Percentiles rank a stretch among this genome's conserved stretches.
These are phyloP conservation scores for Pichia exigua DNA, from an alignment of 805 yeast genomes.

Conservation along the genomic window DNA sequence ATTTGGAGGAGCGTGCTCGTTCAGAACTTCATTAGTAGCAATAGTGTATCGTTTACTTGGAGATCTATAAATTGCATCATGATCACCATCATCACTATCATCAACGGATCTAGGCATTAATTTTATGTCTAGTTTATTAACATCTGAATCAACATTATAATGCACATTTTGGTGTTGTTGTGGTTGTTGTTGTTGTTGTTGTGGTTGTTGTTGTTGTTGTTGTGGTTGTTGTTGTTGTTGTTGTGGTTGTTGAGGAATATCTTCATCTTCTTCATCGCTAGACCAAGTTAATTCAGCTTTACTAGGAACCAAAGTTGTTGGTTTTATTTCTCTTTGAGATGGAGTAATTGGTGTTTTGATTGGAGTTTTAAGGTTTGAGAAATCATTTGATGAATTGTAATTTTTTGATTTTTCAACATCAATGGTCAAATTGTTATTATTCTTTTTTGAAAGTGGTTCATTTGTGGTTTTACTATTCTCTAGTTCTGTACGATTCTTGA, in stretches of 20 bases:
- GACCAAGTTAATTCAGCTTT: conserved; percentile 85
- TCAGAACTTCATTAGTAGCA: conserved; percentile 11
- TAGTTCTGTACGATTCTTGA: conserved; percentile 42
- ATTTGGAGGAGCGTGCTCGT: conserved; percentile 10
- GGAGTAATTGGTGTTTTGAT: conserved; percentile 18
- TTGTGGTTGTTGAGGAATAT: conserved; percentile 29
- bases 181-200: conserved; percentile 10
- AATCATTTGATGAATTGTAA: not conserved
- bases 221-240: conserved; percentile 22
- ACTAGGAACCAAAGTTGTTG: conserved; percentile 72
- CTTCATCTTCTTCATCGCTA: conserved; percentile 65
- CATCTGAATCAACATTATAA: not conserved
- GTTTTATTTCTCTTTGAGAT: conserved; percentile 34
- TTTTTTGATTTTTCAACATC: conserved; percentile 3
- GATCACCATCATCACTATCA: not conserved
- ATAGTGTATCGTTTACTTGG: conserved; percentile 9
- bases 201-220: conserved; percentile 23
- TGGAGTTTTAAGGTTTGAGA: conserved; percentile 14
- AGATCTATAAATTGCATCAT: conserved; percentile 9
- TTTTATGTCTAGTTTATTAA: not conserved
- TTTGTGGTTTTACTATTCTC: not conserved
- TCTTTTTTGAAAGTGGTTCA: no score
- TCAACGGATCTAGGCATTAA: not conserved
- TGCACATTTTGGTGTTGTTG: no score
- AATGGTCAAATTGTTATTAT: not conserved